phyloP scores from a whole-genome alignment of 345 rosid species.

The Rubroshorea leprosula region DNA sequence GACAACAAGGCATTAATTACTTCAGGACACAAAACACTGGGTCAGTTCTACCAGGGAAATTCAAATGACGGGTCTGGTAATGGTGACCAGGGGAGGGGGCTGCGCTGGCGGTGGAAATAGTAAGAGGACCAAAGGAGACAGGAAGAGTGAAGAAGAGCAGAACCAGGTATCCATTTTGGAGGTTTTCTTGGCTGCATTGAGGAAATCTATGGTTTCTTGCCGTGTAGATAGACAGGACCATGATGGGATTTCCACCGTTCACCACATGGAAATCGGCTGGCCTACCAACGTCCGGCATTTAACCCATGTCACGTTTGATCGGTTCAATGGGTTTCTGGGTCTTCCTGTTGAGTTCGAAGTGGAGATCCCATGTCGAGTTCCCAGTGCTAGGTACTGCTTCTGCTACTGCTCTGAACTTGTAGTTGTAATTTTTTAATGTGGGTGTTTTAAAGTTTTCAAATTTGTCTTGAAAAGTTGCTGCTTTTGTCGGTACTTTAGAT shows the following conservation, averaged over 20 bases:
- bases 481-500: slow-evolving; percentile 18
- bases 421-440: background rate
- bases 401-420: background rate
- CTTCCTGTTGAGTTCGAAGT: slow-evolving; percentile 91
- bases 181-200: slow-evolving; percentile 60
- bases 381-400: slow-evolving; percentile 94
- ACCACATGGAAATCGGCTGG: slow-evolving; percentile 86
- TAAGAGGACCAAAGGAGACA: slow-evolving; percentile 22
- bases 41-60: background rate
- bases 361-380: slow-evolving; percentile 91
- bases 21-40: no score
- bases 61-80: slow-evolving; percentile 76
- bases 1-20: no score
- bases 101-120: slow-evolving; percentile 48
- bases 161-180: slow-evolving; percentile 63
- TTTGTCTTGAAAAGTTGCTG: slow-evolving; percentile 1
- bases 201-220: slow-evolving; percentile 85
- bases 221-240: slow-evolving; percentile 32
- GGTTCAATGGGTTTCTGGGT: slow-evolving; percentile 88
- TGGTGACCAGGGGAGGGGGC: slow-evolving; percentile 76
- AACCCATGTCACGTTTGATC: slow-evolving; percentile 90
- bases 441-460: background rate
- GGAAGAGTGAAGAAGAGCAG: slow-evolving; percentile 39
- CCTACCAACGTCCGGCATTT: slow-evolving; percentile 89
- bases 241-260: slow-evolving; percentile 33